A percentile compares a stretch with the other conserved stretches of the same genome.
phyloP scores from a whole-genome alignment of 2,329 filamentous ascomycete genomes.

The Coniella vitis region DNA sequence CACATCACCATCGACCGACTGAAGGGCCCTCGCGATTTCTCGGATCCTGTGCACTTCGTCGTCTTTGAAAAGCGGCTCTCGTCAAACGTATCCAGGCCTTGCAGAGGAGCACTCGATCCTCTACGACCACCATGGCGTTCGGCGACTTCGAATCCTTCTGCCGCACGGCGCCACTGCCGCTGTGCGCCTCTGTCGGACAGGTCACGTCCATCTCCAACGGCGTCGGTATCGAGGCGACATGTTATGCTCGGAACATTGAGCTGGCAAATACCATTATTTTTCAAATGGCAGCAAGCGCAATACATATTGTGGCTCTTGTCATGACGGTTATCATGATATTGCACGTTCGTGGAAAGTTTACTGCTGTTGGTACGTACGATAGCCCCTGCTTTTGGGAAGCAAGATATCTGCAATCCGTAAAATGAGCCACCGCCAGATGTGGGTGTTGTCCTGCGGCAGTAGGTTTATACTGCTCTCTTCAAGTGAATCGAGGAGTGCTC shows the following conservation, averaged over 20 bases:
- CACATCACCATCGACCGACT: background rate
- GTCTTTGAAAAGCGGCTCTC: background rate
- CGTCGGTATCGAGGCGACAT: constrained; percentile 78
- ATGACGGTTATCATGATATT: constrained; percentile 98
- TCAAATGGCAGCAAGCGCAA: constrained; percentile 80
- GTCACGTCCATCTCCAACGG: constrained; percentile 60
- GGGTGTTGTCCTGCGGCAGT: background rate
- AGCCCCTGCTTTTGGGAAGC: no score
- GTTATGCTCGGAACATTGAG: constrained; percentile 92
- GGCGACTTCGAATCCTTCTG: constrained; percentile 88
- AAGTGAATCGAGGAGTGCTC: background rate
- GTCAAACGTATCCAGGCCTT: background rate
- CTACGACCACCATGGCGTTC: constrained; percentile 63
- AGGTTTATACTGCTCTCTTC: background rate
- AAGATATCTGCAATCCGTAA: background rate
- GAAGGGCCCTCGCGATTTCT: no score
- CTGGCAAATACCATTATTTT: constrained; percentile 98
- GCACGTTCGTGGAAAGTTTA: constrained; percentile 95
- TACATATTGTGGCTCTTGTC: constrained; percentile 81
- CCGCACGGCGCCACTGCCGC: constrained; percentile 72
- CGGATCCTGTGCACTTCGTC: no score
- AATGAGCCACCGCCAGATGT: no score
- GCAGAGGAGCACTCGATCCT: background rate
- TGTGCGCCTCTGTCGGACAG: constrained; percentile 80
- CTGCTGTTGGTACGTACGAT: constrained; percentile 79